Base-by-base conservation (phyloP, 148 eudicot species). In the Arbutus unedo region DNA sequence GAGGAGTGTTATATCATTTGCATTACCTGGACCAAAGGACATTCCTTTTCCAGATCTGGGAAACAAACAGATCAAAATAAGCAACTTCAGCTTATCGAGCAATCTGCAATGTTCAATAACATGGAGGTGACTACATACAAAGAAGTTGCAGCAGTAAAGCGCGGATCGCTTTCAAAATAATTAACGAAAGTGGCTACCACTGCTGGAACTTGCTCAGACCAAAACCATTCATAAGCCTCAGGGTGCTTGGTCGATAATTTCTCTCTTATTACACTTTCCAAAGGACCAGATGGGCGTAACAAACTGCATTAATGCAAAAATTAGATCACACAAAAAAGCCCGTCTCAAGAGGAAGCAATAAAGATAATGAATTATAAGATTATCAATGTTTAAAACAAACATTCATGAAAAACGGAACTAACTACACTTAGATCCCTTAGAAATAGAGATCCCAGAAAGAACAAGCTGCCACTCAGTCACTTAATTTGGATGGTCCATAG, bases 141-240 rank as follows among this genome's bases (percentile, higher is more conserved):
- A 59, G 90, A 81, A 81, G 88, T 90, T 74, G 96, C 98, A 81
- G 93, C 92, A 81, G 91, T 77, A 88, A 91, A 94, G 43, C 90
- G 90, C 49, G 91, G 93, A 77, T 94, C 93, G 82, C 90, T 90
- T 81, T 94, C 98, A 87, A 96, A 94, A 85, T 92, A 92, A 88
- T 93, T 85, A 56, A 96, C 88, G 85, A 94, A 93, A 71, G 90
- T 91, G 70, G 94, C 85, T 77, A 94, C 92, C 68, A 89, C 98
- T 77, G 90, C 87, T 59, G 99, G 98, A 60, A 96, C 89, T 94
- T 93, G 98, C 85, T 93, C 93, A 76, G 98, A 92, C 98, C 98
- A 96, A 89, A 96, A 96, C 98, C 98, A 96, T 43, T 92, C 93
- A 87, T 79, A 85, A 88, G 85, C 87, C 87, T 88, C 95, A 84